Evolutionary conservation across 148 eudicot genomes (phyloP).

Genomic region (Amaranthus palmeri): DNA sequence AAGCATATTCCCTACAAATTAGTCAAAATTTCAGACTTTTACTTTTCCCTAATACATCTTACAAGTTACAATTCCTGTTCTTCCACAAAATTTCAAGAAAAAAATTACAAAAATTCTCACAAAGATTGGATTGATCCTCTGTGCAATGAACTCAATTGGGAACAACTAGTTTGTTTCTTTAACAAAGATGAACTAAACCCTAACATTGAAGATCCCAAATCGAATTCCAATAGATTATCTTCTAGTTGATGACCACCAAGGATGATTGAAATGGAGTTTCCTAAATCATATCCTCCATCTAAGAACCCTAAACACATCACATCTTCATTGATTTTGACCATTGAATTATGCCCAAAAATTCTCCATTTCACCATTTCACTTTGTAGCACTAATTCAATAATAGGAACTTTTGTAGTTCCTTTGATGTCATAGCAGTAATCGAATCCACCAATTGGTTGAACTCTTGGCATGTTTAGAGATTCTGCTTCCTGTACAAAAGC

Average conservation of each 20-base stretch:
- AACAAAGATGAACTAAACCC: slow-evolving; percentile 74
- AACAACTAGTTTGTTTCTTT: slow-evolving; percentile 36
- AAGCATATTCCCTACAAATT: no score
- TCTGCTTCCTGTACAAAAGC: slow-evolving; percentile 32
- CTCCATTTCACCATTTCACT: slow-evolving; percentile 90
- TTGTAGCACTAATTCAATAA: slow-evolving; percentile 63
- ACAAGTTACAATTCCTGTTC: no score
- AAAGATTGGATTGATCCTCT: background rate
- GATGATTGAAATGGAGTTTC: slow-evolving; percentile 31
- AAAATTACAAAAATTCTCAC: slow-evolving; percentile 1
- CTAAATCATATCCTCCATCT: slow-evolving; percentile 52
- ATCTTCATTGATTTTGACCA: slow-evolving; percentile 48
- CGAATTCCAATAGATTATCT: slow-evolving; percentile 68
- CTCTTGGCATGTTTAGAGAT: slow-evolving; percentile 35
- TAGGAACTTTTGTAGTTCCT: slow-evolving; percentile 32
- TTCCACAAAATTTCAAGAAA: background rate
- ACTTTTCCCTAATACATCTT: no score
- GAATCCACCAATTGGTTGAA: slow-evolving; percentile 37
- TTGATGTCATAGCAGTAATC: slow-evolving; percentile 29
- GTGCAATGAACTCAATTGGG: background rate
- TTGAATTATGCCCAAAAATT: slow-evolving; percentile 48
- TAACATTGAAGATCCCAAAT: slow-evolving; percentile 58
- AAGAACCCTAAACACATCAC: slow-evolving; percentile 67
- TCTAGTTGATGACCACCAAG: slow-evolving; percentile 78
- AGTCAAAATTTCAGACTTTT: no score